phyloP scores from a whole-genome alignment of 2,329 filamentous ascomycete species.

The Cercospora janseana region DNA sequence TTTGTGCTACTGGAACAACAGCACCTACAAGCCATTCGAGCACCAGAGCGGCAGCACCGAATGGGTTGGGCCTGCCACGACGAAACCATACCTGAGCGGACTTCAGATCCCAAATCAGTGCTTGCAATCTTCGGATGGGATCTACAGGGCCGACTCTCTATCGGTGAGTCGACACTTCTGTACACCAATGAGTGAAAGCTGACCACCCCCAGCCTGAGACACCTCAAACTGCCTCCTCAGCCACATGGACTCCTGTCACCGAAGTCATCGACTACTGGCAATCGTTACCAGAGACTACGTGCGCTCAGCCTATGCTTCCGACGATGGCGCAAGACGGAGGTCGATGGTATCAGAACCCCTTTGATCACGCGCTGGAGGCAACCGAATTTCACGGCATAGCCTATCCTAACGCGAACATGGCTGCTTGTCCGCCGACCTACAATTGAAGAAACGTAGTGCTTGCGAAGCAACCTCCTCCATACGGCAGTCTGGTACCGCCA shows the following conservation, averaged over 20 bases:
- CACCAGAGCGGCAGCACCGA: slow-evolving; percentile 6
- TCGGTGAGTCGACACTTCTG: not conserved
- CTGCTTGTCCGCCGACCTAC: slow-evolving; percentile 12
- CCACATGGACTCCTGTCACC: slow-evolving; percentile 4
- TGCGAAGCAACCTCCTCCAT: too few species aligned
- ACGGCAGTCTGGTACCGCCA: too few species aligned
- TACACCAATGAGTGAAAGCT: not conserved
- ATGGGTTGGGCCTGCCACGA: slow-evolving; percentile 8
- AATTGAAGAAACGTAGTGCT: not conserved
- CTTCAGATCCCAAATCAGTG: slow-evolving; percentile 8
- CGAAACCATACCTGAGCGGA: slow-evolving; percentile 4
- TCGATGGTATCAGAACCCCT: slow-evolving; percentile 8
- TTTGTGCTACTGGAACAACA: slow-evolving; percentile 10
- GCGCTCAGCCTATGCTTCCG: slow-evolving; percentile 4
- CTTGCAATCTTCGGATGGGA: slow-evolving; percentile 7
- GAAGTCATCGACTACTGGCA: slow-evolving; percentile 7
- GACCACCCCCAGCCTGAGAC: slow-evolving; percentile 5
- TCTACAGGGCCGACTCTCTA: slow-evolving; percentile 7
- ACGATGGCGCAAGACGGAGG: slow-evolving; percentile 5
- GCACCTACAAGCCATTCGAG: slow-evolving; percentile 10
- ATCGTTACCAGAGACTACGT: slow-evolving; percentile 5
- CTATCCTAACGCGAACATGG: not conserved
- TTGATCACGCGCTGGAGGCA: slow-evolving; percentile 1
- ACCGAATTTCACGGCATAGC: not conserved
- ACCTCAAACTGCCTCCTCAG: slow-evolving; percentile 9